Evolutionary conservation across 140 eudicot genomes (phyloP).

Genomic region (Stevia rebaudiana): DNA sequence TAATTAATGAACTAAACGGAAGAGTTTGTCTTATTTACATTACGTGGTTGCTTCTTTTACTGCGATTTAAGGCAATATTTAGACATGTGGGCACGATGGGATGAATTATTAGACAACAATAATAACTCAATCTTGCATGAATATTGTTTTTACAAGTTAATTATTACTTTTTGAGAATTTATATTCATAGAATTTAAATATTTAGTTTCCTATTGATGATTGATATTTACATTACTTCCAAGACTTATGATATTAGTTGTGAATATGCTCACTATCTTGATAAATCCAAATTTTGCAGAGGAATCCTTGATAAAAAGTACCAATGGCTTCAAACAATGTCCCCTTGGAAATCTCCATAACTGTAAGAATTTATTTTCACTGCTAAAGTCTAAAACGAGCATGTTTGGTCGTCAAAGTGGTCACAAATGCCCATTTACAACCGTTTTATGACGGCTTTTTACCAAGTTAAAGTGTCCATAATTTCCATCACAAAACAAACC

Average conservation of each 20-base stretch:
- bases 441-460: too few species aligned
- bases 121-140: background rate
- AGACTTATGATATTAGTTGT: too few species aligned
- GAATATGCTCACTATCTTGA: background rate
- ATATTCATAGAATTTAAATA: background rate
- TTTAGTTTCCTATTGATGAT: background rate
- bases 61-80: background rate
- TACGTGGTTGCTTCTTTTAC: background rate
- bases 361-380: slow-evolving; percentile 26
- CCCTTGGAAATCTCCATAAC: slow-evolving; percentile 35
- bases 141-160: background rate
- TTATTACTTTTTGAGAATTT: background rate
- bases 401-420: background rate
- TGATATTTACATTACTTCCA: too few species aligned
- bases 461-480: too few species aligned
- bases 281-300: slow-evolving; percentile 27
- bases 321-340: slow-evolving; percentile 39
- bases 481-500: too few species aligned
- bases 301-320: slow-evolving; percentile 26
- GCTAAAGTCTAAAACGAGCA: background rate
- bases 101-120: background rate
- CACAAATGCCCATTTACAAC: background rate
- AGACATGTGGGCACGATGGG: background rate
- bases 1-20: background rate
- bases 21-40: background rate